These are phyloP conservation scores for Neofusicoccum sp. DNA, from an alignment of 2,329 filamentous ascomycete genomes.

Conservation along the genomic window DNA sequence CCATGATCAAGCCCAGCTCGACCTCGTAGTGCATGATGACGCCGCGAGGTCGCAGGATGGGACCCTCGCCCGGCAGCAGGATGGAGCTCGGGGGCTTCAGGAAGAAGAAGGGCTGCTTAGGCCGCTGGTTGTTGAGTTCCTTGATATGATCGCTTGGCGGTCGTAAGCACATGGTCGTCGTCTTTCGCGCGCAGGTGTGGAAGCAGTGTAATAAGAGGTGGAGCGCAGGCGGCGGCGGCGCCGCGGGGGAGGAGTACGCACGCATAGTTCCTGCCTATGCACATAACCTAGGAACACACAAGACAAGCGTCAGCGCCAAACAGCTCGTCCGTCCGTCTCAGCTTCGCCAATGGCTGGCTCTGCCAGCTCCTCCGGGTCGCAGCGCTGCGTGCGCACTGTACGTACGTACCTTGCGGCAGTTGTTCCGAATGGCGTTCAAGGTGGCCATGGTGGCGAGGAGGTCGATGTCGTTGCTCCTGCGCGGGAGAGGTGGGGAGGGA, in stretches of 20 bases:
- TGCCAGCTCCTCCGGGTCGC: too few species aligned
- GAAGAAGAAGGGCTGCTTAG: slow-evolving; percentile 98
- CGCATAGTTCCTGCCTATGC: slow-evolving; percentile 96
- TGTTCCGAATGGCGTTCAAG: slow-evolving; percentile 39
- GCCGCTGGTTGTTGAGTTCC: slow-evolving; percentile 82
- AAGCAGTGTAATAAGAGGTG: slow-evolving; percentile 17
- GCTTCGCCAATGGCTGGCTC: background rate
- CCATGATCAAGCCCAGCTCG: slow-evolving; percentile 86
- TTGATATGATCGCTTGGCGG: slow-evolving; percentile 76
- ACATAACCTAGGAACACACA: slow-evolving; percentile 63
- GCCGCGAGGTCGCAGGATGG: slow-evolving; percentile 77
- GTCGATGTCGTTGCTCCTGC: too few species aligned
- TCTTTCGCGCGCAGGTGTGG: slow-evolving; percentile 18
- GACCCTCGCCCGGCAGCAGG: slow-evolving; percentile 72
- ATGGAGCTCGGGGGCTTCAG: slow-evolving; percentile 90
- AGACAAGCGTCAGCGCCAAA: background rate
- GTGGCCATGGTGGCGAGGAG: slow-evolving; percentile 29
- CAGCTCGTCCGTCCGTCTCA: background rate
- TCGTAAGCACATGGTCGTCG: background rate
- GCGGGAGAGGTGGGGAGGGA: background rate
- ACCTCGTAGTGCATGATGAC: slow-evolving; percentile 92
- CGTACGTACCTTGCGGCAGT: slow-evolving; percentile 48
- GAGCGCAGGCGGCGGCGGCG: background rate
- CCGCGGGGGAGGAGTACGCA: slow-evolving; percentile 45
- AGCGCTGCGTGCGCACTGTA: too few species aligned